These are phyloP conservation scores for Globisporangium canariense DNA, from an alignment of 352 stramenopile genomes.

Conservation along the genomic window DNA sequence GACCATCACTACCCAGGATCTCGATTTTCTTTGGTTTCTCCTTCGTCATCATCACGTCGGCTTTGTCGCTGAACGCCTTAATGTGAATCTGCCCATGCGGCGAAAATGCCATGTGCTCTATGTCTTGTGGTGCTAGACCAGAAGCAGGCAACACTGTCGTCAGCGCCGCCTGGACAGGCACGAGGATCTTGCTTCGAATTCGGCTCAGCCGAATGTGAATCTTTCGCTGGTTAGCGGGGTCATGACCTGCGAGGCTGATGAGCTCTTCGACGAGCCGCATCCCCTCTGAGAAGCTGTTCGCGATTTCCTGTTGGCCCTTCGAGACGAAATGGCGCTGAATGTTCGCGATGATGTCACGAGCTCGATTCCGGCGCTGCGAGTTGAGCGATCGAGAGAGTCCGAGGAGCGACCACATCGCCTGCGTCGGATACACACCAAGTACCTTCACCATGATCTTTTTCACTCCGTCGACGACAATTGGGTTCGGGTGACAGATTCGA, in stretches of 20 bases:
- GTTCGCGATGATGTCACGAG: slow-evolving; percentile 59
- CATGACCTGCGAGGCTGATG: slow-evolving; percentile 90
- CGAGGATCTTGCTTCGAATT: slow-evolving; percentile 67
- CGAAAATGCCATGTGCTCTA: slow-evolving; percentile 53
- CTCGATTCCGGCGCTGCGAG: slow-evolving; percentile 52
- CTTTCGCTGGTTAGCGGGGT: slow-evolving; percentile 77
- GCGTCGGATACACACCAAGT: slow-evolving; percentile 91
- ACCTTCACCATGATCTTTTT: slow-evolving; percentile 93
- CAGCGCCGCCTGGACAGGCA: slow-evolving; percentile 77
- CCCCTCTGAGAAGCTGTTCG: slow-evolving; percentile 84
- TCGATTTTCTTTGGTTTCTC: slow-evolving; percentile 99
- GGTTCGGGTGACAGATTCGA: slow-evolving; percentile 88
- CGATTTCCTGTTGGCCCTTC: slow-evolving; percentile 55
- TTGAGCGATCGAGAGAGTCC: slow-evolving; percentile 93
- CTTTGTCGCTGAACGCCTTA: slow-evolving; percentile 83
- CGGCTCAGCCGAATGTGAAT: slow-evolving; percentile 75
- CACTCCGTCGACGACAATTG: slow-evolving; percentile 85
- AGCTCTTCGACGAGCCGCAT: slow-evolving; percentile 92
- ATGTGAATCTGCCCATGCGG: slow-evolving; percentile 83
- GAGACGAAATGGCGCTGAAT: slow-evolving; percentile 69
- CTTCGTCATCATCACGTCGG: slow-evolving; percentile 98
- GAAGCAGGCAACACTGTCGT: slow-evolving; percentile 71
- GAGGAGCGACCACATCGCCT: slow-evolving; percentile 97
- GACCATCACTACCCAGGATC: slow-evolving; percentile 69
- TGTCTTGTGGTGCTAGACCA: slow-evolving; percentile 52